phyloP scores from a whole-genome alignment of 257 asterid genomes.

The Ocimum tenuiflorum region DNA sequence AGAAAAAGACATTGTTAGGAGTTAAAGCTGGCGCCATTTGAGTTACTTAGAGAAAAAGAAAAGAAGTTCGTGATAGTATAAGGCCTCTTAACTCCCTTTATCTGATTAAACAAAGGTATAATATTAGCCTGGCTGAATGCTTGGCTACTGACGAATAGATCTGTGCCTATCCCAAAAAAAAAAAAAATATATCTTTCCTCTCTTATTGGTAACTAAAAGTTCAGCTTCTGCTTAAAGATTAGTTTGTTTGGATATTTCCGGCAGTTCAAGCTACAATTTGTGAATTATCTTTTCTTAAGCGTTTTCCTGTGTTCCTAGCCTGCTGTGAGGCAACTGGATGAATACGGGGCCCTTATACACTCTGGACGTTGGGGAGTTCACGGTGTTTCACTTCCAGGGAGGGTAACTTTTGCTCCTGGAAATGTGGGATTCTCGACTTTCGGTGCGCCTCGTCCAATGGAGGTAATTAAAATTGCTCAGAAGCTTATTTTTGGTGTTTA shows the following conservation, averaged over 20 bases:
- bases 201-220: not conserved
- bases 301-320: constrained; percentile 46
- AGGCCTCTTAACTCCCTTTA: not conserved
- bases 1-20: not conserved
- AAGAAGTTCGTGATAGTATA: not conserved
- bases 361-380: constrained; percentile 96
- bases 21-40: too few species aligned
- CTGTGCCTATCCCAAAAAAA: not conserved
- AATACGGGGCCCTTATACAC: constrained; percentile 73
- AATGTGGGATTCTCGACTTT: constrained; percentile 84
- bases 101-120: not conserved
- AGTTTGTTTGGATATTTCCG: not conserved
- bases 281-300: not conserved
- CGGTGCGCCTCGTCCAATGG: constrained; percentile 95
- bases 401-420: constrained; percentile 97
- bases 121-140: too few species aligned
- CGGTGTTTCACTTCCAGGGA: constrained; percentile 95
- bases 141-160: not conserved
- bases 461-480: constrained; percentile 36
- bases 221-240: not conserved
- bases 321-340: constrained; percentile 67
- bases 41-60: not conserved
- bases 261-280: not conserved
- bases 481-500: not conserved
- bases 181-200: not conserved